Evolutionary conservation across 805 yeast genomes (phyloP), one percentile per base, ranked within the genome.

Genomic region (Wickerhamia fluorescens): DNA sequence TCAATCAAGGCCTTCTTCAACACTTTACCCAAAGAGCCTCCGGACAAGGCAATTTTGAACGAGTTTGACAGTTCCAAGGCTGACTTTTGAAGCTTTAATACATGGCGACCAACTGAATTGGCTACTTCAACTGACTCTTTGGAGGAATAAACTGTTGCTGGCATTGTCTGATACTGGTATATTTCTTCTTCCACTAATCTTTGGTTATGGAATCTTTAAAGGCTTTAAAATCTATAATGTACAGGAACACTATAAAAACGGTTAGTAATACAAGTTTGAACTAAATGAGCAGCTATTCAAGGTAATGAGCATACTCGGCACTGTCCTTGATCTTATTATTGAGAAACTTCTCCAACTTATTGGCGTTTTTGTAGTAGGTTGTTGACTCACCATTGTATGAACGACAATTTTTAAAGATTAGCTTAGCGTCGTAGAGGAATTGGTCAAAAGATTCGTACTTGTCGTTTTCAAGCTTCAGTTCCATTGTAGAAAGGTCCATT

Each of bases 401-500:
- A 32, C 96, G 72, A 61, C 98, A 92, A 51, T 92, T 92, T 48
- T 83, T 82, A 61, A 83, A 88, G 16, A 92, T 75, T 46, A 92
- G 66, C 36, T 80, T 73, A 23, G 92, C 75, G 58, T 92, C 99
- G 53, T 87, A 83, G 33, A 88, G 68, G 52, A 88, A 92, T 47
- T 87, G 89, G 44, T 87, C 96, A 71, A 92, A 80, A 9, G 82
- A 74, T 38, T 83, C 85, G 55, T 92, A 92, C 42, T 82, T 82
- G 57, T 92, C 95, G 47, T 83, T 85, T 38, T 89, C 97, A 20
- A 92, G 66, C 51, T 88, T 86, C 48, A 73, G 78, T 49, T 92
- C 97, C 95, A 92, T 92, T 0, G 96, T 87, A 24, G 92, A 77
- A 32, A 92, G 64, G 51, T 92, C 98, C 98, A 92, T 92, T 5